Percentiles rank a stretch among this genome's conserved stretches.
phyloP scores from a whole-genome alignment of 192 early-diverging fungal genomes.

The Haplosporangium gracile region DNA sequence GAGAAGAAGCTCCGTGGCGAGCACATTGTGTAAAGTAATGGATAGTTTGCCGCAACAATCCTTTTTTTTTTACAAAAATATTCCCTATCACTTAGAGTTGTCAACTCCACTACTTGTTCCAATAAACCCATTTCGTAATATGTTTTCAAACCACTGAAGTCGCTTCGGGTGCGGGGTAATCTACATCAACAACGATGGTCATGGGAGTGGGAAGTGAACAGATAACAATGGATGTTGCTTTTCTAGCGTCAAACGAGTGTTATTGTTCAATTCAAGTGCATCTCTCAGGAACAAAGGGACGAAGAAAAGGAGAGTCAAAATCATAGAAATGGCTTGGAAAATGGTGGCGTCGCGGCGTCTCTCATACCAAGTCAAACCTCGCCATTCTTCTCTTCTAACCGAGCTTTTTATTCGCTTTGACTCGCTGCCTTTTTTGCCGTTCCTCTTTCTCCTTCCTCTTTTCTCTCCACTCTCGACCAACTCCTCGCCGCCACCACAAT shows the following conservation, averaged over 20 bases:
- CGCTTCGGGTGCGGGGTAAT: too few relatives aligned
- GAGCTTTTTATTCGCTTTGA: neutral
- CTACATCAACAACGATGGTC: too few relatives aligned
- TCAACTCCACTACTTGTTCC: neutral
- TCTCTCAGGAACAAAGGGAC: neutral
- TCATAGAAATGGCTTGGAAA: neutral
- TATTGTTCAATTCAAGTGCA: neutral
- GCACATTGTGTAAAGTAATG: slow-evolving; percentile 22
- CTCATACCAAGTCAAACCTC: too few relatives aligned
- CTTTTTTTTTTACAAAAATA: neutral
- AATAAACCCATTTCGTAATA: slow-evolving; percentile 8
- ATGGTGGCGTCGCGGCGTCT: slow-evolving; percentile 14
- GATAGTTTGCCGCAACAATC: neutral
- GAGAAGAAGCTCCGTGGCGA: slow-evolving; percentile 39
- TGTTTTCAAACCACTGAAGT: neutral
- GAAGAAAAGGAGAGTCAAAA: too few relatives aligned
- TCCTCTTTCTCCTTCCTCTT: neutral
- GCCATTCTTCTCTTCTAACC: too few relatives aligned
- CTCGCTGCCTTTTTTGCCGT: neutral
- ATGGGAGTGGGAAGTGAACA: too few relatives aligned
- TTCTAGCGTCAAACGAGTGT: neutral
- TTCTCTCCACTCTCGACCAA: neutral
- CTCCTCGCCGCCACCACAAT: neutral
- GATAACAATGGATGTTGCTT: neutral
- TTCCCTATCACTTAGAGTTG: slow-evolving; percentile 5